phyloP scores from a whole-genome alignment of 306 rosid genomes.

The Carpinus viminea region DNA sequence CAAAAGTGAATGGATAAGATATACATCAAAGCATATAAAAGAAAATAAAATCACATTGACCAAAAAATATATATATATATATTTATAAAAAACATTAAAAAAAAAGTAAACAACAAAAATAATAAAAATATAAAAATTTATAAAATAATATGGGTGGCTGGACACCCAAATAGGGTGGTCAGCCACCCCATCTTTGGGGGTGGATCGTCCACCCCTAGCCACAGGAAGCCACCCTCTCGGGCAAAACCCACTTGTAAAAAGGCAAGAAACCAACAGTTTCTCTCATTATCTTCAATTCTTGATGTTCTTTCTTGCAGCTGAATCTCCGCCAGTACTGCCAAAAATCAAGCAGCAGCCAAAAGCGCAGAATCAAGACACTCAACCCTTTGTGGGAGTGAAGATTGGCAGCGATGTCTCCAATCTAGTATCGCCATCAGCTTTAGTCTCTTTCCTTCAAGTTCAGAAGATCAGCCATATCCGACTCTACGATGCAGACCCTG shows the following conservation, averaged over 20 bases:
- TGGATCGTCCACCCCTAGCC: too few relatives aligned
- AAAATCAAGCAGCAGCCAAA: conserved; percentile 25
- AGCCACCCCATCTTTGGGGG: too few relatives aligned
- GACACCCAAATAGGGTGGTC: too few relatives aligned
- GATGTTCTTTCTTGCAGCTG: conserved; percentile 34
- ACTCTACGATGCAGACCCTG: conserved; percentile 76
- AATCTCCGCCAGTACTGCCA: neutral
- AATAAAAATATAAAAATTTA: too few relatives aligned
- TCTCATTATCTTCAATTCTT: neutral
- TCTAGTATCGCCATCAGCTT: conserved; percentile 44
- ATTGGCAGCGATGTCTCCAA: conserved; percentile 80
- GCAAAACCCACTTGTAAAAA: neutral
- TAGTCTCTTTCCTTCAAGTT: conserved; percentile 55
- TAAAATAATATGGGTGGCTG: too few relatives aligned
- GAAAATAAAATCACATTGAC: too few relatives aligned
- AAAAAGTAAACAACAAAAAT: too few relatives aligned
- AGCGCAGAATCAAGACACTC: conserved; percentile 24
- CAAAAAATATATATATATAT: too few relatives aligned
- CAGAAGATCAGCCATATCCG: conserved; percentile 70
- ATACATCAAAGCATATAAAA: too few relatives aligned
- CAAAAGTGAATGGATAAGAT: too few relatives aligned
- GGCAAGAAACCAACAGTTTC: neutral
- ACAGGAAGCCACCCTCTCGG: too few relatives aligned
- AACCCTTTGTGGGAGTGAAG: conserved; percentile 72
- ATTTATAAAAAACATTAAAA: too few relatives aligned